A percentile compares a stretch with the other conserved stretches of the same genome.
Conservation (phyloP, 2,329 filamentous ascomycete species). For the Neonectria hederae region DNA sequence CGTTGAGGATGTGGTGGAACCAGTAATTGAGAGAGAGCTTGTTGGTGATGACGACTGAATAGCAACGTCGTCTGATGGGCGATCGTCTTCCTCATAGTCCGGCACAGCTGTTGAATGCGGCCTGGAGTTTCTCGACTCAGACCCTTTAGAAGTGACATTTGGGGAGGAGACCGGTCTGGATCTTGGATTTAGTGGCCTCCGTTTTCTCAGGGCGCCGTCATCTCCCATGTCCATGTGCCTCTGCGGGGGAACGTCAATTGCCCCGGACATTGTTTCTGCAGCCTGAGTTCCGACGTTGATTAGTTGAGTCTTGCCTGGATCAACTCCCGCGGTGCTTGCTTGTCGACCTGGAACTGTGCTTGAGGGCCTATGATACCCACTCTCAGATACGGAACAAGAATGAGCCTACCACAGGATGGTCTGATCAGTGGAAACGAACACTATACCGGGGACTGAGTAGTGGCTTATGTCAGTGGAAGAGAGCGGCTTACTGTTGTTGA, state of each 20-base stretch:
- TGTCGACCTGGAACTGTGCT: neutral
- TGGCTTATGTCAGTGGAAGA: neutral
- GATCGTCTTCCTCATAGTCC: constrained; percentile 4
- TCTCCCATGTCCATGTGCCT: neutral
- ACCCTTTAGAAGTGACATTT: neutral
- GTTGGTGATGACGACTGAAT: neutral
- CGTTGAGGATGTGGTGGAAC: neutral
- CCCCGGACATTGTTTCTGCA: neutral
- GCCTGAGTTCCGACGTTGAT: neutral
- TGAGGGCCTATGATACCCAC: neutral
- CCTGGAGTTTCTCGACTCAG: neutral
- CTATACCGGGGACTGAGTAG: neutral
- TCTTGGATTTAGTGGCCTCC: neutral
- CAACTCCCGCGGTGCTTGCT: neutral
- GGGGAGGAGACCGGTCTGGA: constrained; percentile 10
- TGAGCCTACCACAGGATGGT: neutral
- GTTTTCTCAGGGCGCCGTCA: neutral
- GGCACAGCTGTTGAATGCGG: neutral
- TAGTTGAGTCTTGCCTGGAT: neutral
- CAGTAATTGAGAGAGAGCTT: neutral
- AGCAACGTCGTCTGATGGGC: neutral
- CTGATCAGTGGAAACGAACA: neutral
- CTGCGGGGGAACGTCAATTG: neutral
- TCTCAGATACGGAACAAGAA: neutral
- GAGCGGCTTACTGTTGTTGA: neutral